A percentile compares a stretch with the other conserved stretches of the same genome.
Evolutionary conservation across 176 grass and related monocot genomes (phyloP).

Genomic region (Metroxylon sagu): DNA sequence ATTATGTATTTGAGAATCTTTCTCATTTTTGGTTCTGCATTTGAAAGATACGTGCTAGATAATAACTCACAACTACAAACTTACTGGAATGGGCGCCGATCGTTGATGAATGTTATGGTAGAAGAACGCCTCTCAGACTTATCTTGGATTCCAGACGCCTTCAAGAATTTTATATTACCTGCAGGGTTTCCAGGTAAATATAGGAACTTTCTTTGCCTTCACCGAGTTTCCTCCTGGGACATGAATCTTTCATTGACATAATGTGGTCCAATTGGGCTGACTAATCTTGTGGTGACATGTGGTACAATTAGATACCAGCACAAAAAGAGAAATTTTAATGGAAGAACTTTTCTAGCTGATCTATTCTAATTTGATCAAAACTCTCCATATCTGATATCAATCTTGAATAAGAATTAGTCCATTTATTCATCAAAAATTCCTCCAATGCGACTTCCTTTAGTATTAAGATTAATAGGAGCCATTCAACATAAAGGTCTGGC

Average conservation of each 20-base stretch:
- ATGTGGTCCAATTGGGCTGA: too few species aligned
- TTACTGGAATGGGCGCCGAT: slow-evolving; percentile 26
- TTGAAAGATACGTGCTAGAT: slow-evolving; percentile 48
- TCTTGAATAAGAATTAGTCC: too few species aligned
- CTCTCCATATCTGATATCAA: too few species aligned
- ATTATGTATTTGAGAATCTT: not conserved
- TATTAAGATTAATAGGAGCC: too few species aligned
- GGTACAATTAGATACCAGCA: too few species aligned
- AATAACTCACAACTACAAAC: slow-evolving; percentile 33
- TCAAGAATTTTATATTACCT: slow-evolving; percentile 70
- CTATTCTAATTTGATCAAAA: too few species aligned
- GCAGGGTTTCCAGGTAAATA: slow-evolving; percentile 70
- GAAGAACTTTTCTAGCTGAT: too few species aligned
- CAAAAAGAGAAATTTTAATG: too few species aligned
- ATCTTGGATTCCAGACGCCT: slow-evolving; percentile 26
- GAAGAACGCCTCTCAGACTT: slow-evolving; percentile 15
- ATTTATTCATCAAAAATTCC: too few species aligned
- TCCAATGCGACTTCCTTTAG: too few species aligned
- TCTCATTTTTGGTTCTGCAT: slow-evolving; percentile 4
- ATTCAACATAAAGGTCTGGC: too few species aligned
- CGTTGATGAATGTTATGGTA: slow-evolving; percentile 5
- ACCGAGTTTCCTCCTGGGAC: not conserved
- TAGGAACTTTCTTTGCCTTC: not conserved
- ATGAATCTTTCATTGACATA: not conserved
- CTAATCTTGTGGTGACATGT: too few species aligned